phyloP scores from a whole-genome alignment of 352 stramenopile genomes.

The Phytophthora pluvialis region DNA sequence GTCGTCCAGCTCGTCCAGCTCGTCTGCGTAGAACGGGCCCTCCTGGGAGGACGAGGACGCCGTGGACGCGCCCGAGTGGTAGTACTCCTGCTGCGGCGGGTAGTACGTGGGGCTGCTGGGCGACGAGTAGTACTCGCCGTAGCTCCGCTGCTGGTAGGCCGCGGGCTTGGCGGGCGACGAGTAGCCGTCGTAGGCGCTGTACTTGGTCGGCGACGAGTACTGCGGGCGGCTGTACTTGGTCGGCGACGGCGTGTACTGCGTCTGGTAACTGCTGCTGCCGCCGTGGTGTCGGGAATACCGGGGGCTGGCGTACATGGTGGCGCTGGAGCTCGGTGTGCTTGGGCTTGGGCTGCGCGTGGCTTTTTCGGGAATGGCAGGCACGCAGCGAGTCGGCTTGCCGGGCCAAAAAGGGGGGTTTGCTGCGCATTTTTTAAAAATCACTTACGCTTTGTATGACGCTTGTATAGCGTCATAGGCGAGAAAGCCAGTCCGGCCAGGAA shows the following conservation, averaged over 20 bases:
- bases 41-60: conserved; percentile 83
- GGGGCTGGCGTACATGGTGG: conserved; percentile 38
- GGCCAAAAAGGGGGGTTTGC: conserved; percentile 10
- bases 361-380: conserved; percentile 51
- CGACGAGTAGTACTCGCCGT: conserved; percentile 51
- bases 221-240: conserved; percentile 35
- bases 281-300: conserved; percentile 47
- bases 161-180: conserved; percentile 46
- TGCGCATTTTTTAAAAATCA: conserved; percentile 22
- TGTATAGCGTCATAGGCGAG: conserved; percentile 9
- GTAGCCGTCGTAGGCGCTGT: conserved; percentile 39
- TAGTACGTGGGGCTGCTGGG: conserved; percentile 51
- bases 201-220: conserved; percentile 42
- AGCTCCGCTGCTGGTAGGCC: conserved; percentile 32
- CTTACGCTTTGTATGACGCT: conserved; percentile 6
- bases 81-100: conserved; percentile 69
- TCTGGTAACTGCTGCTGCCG: conserved; percentile 30
- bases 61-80: conserved; percentile 77
- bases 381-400: neutral
- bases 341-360: conserved; percentile 20
- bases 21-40: conserved; percentile 72
- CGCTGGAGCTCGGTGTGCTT: conserved; percentile 17
- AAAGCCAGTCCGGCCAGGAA: conserved; percentile 33
- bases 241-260: conserved; percentile 31
- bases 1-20: conserved; percentile 77